phyloP scores from a whole-genome alignment of 306 rosid genomes.

The Quercus dentata region DNA sequence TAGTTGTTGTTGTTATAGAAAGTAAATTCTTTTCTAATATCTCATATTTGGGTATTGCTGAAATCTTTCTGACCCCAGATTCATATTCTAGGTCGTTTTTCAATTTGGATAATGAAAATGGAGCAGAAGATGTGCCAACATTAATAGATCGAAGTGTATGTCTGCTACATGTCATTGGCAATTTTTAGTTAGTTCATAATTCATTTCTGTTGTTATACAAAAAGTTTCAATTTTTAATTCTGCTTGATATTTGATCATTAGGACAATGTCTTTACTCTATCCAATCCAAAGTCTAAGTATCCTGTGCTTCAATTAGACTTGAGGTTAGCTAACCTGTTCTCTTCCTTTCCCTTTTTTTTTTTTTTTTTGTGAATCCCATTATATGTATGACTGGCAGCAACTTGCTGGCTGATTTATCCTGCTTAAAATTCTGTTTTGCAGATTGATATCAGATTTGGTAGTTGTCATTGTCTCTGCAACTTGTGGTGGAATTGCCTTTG shows the following conservation, averaged over 20 bases:
- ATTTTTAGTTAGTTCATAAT: constrained; percentile 14
- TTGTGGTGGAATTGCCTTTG: constrained; percentile 97
- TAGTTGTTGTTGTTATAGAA: constrained; percentile 4
- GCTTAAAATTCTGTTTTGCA: constrained; percentile 34
- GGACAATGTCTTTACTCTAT: constrained; percentile 92
- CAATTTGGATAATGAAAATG: constrained; percentile 80
- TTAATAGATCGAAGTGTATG: constrained; percentile 85
- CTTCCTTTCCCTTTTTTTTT: constrained; percentile 6
- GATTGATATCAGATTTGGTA: constrained; percentile 92
- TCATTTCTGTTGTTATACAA: background rate
- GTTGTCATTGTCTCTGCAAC: constrained; percentile 97
- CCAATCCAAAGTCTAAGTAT: constrained; percentile 88
- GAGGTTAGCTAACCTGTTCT: constrained; percentile 47
- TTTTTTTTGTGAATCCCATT: constrained; percentile 6
- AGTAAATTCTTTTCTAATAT: background rate
- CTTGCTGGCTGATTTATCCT: constrained; percentile 26
- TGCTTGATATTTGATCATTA: constrained; percentile 32
- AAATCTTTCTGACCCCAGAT: constrained; percentile 18
- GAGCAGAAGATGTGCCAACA: constrained; percentile 89
- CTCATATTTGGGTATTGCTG: constrained; percentile 16
- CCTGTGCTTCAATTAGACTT: constrained; percentile 89
- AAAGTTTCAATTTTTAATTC: constrained; percentile 4
- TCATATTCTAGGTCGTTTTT: constrained; percentile 69
- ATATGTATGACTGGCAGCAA: constrained; percentile 20
- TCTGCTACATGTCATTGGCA: constrained; percentile 15